Percentiles rank a stretch among this genome's conserved stretches.
Conservation (phyloP, 306 rosid genomes). For the Castanea mollissima region DNA sequence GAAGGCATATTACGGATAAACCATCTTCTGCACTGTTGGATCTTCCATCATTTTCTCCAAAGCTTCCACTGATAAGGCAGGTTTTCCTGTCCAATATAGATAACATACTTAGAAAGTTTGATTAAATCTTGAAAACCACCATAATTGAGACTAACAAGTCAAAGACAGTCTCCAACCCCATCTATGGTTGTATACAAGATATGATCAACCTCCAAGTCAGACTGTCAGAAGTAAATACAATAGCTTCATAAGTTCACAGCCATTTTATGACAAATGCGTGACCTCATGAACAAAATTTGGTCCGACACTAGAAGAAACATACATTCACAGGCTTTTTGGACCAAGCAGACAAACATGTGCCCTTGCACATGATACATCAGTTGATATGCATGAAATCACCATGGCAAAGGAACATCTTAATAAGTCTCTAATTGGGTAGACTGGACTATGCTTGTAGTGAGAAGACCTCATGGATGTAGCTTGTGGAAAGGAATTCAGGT, state of each 20-base stretch:
- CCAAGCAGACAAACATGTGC: background rate
- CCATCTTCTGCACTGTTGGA: conserved; percentile 97
- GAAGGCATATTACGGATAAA: conserved; percentile 81
- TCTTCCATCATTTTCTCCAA: conserved; percentile 99
- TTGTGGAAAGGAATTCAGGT: too few species aligned
- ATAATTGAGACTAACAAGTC: conserved; percentile 11
- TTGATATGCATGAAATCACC: background rate
- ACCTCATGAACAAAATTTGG: background rate
- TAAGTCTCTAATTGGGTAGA: background rate
- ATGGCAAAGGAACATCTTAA: background rate
- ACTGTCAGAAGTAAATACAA: background rate
- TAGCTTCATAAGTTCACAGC: background rate
- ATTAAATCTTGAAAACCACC: conserved; percentile 11
- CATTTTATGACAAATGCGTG: background rate
- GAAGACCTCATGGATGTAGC: too few species aligned
- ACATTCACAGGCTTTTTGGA: background rate
- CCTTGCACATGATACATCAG: background rate
- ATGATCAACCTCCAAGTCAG: too few species aligned
- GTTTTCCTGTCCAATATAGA: conserved; percentile 53
- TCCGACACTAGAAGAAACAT: background rate
- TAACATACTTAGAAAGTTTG: conserved; percentile 22
- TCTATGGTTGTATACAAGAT: background rate
- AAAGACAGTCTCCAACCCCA: conserved; percentile 14
- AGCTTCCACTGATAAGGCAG: conserved; percentile 81
- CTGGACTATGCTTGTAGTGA: too few species aligned